Evolutionary conservation across 2,329 filamentous ascomycete genomes (phyloP), one percentile per base, ranked within the genome.

Genomic region (Cladosporium austrohemisphaericum): DNA sequence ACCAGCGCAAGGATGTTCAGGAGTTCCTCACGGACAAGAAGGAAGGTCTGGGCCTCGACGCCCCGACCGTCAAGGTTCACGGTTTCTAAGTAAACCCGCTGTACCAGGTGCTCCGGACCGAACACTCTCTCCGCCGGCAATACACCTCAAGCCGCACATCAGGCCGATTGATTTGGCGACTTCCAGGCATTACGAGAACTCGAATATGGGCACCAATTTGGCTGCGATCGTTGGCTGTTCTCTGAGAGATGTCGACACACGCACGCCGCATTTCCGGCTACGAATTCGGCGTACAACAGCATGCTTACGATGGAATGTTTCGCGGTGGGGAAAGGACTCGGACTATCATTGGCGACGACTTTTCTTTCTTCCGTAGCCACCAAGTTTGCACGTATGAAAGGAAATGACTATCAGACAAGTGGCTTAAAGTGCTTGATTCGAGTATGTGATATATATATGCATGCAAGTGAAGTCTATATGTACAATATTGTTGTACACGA

Each of bases 1-100:
- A 98, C 73, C 93, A 98, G 80, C 92, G 93, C 76, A 95, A 95
- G 77, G 90, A 95, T 83, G 88, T 96, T 71, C 88, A 94, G 74
- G 90, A 96, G 69, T 98, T 97, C 79, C 84, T 97, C 74, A 84
- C 84, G 75, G 88, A 95, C 77, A 94, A 95, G 81, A 89, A 91
- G 75, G 88, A 91, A 69, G 92, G 92, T 67, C 81, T 97, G 66
- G 89, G 88, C 73, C 85, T 96, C 69, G 89, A 96, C 76, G 80
- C 84, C 73, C 95, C 96, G 83, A 94, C 86, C 76, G 95, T 97
- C 77, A 96, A 97, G 82, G 88, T 92, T 68, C 63, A 65, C 53
- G 61, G 62, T 56, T 64, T 65, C 61, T 65, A 64, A 55, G 51
- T 46, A 33, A 31, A 47, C 37, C 33, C 18, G 23, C 31, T 28